phyloP scores from a whole-genome alignment of 805 yeast species.

The Wickerhamiella vanderwaltii region DNA sequence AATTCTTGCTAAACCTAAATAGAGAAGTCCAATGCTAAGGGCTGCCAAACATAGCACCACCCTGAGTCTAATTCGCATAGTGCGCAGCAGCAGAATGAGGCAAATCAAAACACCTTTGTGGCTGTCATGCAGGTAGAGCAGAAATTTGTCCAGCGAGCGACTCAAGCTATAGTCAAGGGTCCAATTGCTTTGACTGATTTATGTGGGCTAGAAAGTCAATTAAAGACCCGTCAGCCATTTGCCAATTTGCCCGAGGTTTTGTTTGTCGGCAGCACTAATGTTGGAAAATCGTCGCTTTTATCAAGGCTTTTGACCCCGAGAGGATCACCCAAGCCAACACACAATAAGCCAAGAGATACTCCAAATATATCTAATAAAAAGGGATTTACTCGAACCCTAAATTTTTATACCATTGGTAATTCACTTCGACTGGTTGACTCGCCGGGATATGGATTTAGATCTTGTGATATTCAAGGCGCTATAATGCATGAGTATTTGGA shows the following conservation, averaged over 20 bases:
- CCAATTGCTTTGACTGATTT: conserved; percentile 24
- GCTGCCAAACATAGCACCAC: conserved; percentile 19
- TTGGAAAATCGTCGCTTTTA: conserved; percentile 72
- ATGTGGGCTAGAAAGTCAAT: conserved; percentile 23
- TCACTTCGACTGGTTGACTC: conserved; percentile 61
- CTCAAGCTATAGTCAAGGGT: conserved; percentile 21
- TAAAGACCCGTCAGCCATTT: conserved; percentile 8
- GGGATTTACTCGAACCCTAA: conserved; percentile 50
- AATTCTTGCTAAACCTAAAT: conserved; percentile 23
- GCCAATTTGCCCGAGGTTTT: conserved; percentile 55
- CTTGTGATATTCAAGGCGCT: conserved; percentile 55
- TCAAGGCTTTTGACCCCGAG: conserved; percentile 39
- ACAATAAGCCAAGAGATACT: conserved; percentile 33
- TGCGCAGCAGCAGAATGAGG: no score
- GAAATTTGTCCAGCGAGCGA: conserved; percentile 22
- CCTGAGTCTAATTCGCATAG: conserved; percentile 20
- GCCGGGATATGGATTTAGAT: conserved; percentile 81
- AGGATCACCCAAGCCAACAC: conserved; percentile 9
- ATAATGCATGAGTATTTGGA: conserved; percentile 51
- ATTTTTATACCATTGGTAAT: conserved; percentile 56
- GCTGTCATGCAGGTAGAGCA: conserved; percentile 1
- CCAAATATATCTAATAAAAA: conserved; percentile 31
- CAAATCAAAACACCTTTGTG: no score
- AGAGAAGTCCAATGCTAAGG: conserved; percentile 16
- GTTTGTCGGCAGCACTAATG: conserved; percentile 71